Evolutionary conservation across 2,329 filamentous ascomycete genomes (phyloP).

Genomic region (Pseudonectria foliicola): DNA sequence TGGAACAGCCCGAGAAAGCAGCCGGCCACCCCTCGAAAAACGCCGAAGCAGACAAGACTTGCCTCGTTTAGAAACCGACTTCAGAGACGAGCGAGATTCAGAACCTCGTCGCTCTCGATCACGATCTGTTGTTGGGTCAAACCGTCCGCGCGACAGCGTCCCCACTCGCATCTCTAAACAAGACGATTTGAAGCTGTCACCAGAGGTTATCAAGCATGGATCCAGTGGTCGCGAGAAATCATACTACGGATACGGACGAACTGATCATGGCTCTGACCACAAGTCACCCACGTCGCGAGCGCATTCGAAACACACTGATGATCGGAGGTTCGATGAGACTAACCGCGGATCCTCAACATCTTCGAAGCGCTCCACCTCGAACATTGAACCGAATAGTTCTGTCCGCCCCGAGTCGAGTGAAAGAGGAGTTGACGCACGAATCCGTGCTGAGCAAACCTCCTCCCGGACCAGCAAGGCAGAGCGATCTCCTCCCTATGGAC

Average conservation of each 20-base stretch:
- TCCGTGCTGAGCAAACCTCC: constrained; percentile 19
- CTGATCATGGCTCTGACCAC: constrained; percentile 7
- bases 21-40: constrained; percentile 19
- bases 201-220: constrained; percentile 35
- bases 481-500: constrained; percentile 22
- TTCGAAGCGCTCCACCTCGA: constrained; percentile 21
- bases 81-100: constrained; percentile 19
- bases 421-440: constrained; percentile 19
- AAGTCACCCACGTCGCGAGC: constrained; percentile 25
- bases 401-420: constrained; percentile 28
- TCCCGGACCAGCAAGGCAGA: constrained; percentile 25
- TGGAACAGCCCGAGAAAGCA: constrained; percentile 11
- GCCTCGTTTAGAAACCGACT: constrained; percentile 38
- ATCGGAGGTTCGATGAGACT: constrained; percentile 19
- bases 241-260: constrained; percentile 27
- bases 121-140: constrained; percentile 28
- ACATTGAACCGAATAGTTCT: constrained; percentile 19
- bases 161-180: constrained; percentile 21
- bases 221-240: constrained; percentile 35
- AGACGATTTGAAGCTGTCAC: constrained; percentile 32
- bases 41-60: constrained; percentile 32
- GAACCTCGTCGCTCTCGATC: constrained; percentile 32
- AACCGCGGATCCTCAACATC: constrained; percentile 20
- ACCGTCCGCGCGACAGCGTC: constrained; percentile 26
- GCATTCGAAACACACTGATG: constrained; percentile 22